Conservation (phyloP, 345 rosid species). For the Salix viminalis region DNA sequence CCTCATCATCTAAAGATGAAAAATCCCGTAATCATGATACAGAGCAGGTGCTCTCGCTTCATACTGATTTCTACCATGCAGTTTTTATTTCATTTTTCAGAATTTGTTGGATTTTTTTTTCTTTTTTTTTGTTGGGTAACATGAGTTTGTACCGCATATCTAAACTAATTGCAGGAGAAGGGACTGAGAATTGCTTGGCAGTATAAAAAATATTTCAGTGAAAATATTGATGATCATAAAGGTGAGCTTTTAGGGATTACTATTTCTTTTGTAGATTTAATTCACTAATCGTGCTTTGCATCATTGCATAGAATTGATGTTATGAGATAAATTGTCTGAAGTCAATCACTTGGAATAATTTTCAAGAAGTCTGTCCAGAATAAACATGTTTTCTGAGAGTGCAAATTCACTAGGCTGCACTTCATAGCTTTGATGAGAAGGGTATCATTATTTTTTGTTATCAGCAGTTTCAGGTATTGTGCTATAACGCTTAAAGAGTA, state of each 20-base stretch:
- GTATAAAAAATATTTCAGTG: conserved; percentile 74
- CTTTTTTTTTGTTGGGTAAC: neutral
- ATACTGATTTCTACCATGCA: neutral
- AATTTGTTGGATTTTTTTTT: neutral
- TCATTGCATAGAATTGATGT: neutral
- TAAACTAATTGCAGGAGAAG: conserved; percentile 47
- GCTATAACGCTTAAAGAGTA: neutral
- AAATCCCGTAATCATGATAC: conserved; percentile 38
- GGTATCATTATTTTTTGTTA: neutral
- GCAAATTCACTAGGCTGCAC: neutral
- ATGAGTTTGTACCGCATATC: neutral
- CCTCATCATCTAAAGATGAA: conserved; percentile 54
- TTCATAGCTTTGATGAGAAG: neutral
- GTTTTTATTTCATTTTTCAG: neutral
- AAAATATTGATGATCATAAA: conserved; percentile 35
- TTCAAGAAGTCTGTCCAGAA: neutral
- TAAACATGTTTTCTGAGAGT: neutral
- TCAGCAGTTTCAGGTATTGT: neutral
- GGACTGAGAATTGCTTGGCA: conserved; percentile 91
- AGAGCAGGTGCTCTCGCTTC: conserved; percentile 45
- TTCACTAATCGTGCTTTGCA: neutral
- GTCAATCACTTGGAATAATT: neutral
- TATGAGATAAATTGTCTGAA: neutral
- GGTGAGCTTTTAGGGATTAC: conserved; percentile 18
- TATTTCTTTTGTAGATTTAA: neutral